Percentiles rank a stretch among this genome's conserved stretches.
phyloP scores from a whole-genome alignment of 371 early-diverging fungal genomes.

The Umbelopsis sp. region DNA sequence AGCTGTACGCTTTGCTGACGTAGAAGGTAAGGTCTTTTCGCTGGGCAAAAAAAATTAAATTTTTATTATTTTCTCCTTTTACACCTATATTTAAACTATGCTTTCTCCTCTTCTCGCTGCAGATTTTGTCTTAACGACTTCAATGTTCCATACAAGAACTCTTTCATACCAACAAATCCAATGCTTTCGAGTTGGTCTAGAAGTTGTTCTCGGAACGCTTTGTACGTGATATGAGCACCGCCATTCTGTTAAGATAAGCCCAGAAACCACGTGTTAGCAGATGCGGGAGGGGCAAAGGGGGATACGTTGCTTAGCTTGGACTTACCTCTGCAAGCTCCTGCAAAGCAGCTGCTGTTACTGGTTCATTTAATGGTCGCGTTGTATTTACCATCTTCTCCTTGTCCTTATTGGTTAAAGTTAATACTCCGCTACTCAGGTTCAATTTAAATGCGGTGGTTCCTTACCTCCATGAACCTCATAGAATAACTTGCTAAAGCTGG shows the following conservation, averaged over 20 bases:
- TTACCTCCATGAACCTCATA: constrained; percentile 44
- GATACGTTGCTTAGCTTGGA: background rate
- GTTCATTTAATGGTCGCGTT: constrained; percentile 24
- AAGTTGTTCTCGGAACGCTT: constrained; percentile 53
- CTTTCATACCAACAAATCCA: constrained; percentile 53
- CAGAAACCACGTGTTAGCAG: background rate
- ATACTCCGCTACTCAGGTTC: constrained; percentile 10
- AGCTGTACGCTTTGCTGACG: constrained; percentile 13
- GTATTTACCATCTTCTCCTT: constrained; percentile 21
- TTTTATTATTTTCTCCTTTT: background rate
- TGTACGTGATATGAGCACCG: constrained; percentile 43
- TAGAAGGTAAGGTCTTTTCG: background rate
- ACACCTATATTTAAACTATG: background rate
- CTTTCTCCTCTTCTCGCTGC: constrained; percentile 9
- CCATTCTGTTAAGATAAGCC: constrained; percentile 28
- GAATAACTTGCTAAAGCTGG: constrained; percentile 46
- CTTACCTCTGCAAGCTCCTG: constrained; percentile 40
- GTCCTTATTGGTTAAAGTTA: constrained; percentile 11
- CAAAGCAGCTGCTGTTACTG: constrained; percentile 30
- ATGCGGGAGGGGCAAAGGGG: background rate
- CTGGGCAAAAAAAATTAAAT: background rate
- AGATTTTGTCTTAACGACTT: constrained; percentile 32
- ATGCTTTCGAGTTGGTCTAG: constrained; percentile 43
- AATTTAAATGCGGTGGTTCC: background rate
- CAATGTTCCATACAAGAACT: constrained; percentile 53